Evolutionary conservation across 2,329 filamentous ascomycete species (phyloP), one percentile per base, ranked within the genome.

Genomic region (Curvularia spicifera): DNA sequence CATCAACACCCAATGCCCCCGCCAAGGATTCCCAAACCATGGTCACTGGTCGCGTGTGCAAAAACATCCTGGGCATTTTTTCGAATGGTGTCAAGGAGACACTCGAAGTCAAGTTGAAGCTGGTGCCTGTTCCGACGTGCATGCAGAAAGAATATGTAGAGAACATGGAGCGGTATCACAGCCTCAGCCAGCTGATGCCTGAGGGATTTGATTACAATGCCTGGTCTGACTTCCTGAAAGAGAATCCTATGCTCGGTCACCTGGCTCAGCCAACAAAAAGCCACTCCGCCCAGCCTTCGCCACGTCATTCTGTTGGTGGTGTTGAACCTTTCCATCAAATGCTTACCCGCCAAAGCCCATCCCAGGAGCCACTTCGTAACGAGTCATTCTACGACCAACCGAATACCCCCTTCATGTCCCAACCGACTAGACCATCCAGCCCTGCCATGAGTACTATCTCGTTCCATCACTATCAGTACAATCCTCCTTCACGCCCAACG

Each of bases 41-140:
- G 78, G 89, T 99, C 63, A 97, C 94, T 7, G 95, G 95, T 56
- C 89, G 93, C 33, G 91, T 99, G 53, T 92, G 91, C 71, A 91
- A 90, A 73, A 97, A 96, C 73, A 80, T 93, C 44, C 82, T 96
- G 45, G 91, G 90, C 9, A 82, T 97, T 24, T 96, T 98, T 73
- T 88, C 88, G 39, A 91, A 90, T 69, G 92, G 91, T 31, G 84
- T 89, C 59, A 90, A 89, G 67, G 93, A 98, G 78, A 98, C 91
- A 0, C 80, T 99, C 58, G 95, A 99, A 79, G 94, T 99, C 65
- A 96, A 90, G 76, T 83, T 99, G 60, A 93, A 91, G 72, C 83
- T 99, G 56, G 89, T 93, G 1, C 89, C 89, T 15, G 89, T 97
- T 35, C 84, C 88, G 18, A 90, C 85, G 51, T 83, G 83, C 31